Base-by-base conservation (phyloP, 176 grass and related monocot species). In the Microstegium vimineum region DNA sequence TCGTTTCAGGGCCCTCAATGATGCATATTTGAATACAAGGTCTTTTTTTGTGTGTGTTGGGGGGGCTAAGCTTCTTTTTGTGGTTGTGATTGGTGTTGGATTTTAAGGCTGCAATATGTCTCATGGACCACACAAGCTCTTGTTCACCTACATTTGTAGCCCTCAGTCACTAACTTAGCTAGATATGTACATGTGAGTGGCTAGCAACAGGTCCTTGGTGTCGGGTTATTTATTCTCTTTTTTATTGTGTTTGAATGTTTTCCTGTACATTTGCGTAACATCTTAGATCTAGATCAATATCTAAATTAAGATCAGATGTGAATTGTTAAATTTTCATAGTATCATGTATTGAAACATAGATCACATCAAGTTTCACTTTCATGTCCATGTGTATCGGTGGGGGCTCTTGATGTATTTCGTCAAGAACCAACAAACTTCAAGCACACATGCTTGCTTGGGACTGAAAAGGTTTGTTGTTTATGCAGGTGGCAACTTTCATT, bases 401-500 rank as follows among this genome's bases (percentile, higher is more conserved):
- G 38, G 12, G n/a, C 37, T 40, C n/a, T 70, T 70, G 22, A 26
- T 70, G 67, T 42, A 38, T 26, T 69, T 22, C 4, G n/a, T 60
- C 23, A 11, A 60, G 56, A 60, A 0, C n/a, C n/a, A 26, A 23
- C n/a, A 25, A 52, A 8, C n/a, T 25, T 11, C 56, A 11, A 26
- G 3, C 54, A 26, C 10, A 27, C 23, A 27, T 62, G 25, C 26
- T 72, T 72, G 41, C 26, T 72, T 72, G 41, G 26, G 25, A 47
- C 26, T 72, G 41, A 72, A 72, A 72, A 1, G 15, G 13, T 72
- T 47, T 47, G 41, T 18, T 40, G 0, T 23, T 72, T 69, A 77
- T 79, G 59, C 80, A 99, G 96, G 96, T 99, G 38, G 96, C 96
- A n/a, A 99, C 96, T 59, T 99, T 99, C 77, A 99, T 99, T 75